Evolutionary conservation across 139 green algal species (phyloP), one percentile per base, ranked within the genome.

Genomic region (Eudorina sp.): DNA sequence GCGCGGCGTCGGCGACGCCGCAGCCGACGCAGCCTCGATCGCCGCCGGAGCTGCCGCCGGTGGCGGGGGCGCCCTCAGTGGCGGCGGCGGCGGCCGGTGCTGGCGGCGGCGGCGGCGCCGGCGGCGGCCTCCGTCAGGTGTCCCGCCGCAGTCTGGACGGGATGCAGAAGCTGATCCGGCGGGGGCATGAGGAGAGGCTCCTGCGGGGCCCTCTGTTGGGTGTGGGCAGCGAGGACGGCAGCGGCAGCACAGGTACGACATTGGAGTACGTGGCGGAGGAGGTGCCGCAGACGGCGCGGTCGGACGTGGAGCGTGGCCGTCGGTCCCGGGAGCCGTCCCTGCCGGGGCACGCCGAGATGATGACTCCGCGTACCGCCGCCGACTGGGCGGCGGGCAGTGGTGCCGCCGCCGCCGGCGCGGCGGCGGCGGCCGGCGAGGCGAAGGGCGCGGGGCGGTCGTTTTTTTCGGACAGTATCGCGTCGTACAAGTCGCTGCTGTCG

Each of bases 401-500:
- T 34, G 38, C 34, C 66, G 66, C 19, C 31, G 66, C 36, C 31
- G 66, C 34, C 66, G 38, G 31, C 66, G 38, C 66, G 34, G 31
- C 66, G 14, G 66, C 66, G 31, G 34, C 31, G 31, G 34, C n/a
- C 31, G 34, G 34, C n/a, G 36, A 1, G 34, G 66, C 66, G 31
- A 46, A 21, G 66, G 31, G 7, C 16, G 66, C 66, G 66, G 25
- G 34, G 2, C 66, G 66, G 66, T 45, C 66, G 34, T 75, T 75
- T 34, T 48, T 31, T 34, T 75, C 66, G 2, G 66, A 75, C 66
- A 75, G 66, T 25, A 75, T 75, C 16, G 31, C 31, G 36, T 75
- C 66, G 36, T 75, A 75, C 66, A 75, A 27, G 7, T 46, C 66
- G 66, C 66, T 75, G 46, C 16, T 75, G 66, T 75, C 66, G 13